A percentile compares a stretch with the other conserved stretches of the same genome.
Evolutionary conservation across 768 basidiomycete species (phyloP).

Genomic region (Exsudoporus frostii): DNA sequence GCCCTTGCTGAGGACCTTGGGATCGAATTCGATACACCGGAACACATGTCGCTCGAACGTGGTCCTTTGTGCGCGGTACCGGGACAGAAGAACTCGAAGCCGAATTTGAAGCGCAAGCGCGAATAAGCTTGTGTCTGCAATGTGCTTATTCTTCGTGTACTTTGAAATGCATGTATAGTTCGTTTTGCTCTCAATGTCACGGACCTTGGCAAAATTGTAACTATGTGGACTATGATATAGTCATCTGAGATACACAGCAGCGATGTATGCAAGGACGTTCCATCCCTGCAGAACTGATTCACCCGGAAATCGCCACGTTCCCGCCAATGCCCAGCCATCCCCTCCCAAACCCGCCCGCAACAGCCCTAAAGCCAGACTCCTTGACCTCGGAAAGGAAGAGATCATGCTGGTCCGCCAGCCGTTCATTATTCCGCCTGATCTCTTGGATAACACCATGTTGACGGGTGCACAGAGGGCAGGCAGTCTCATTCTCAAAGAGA

Average conservation of each 20-base stretch:
- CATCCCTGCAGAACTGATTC: not conserved
- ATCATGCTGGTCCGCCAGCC: conserved; percentile 78
- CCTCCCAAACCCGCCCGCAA: conserved; percentile 67
- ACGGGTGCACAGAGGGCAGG: conserved; percentile 86
- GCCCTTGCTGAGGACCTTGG: conserved; percentile 77
- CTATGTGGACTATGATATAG: not conserved
- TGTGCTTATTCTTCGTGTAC: not conserved
- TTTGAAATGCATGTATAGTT: not conserved
- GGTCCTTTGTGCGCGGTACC: conserved; percentile 50
- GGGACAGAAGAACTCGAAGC: conserved; percentile 28
- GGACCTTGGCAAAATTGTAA: not conserved
- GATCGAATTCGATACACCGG: conserved; percentile 71
- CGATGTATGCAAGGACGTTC: not conserved
- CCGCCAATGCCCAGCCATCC: conserved; percentile 45
- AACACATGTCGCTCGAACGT: conserved; percentile 65
- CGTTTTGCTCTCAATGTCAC: not conserved
- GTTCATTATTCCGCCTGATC: conserved; percentile 82
- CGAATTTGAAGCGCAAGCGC: conserved; percentile 53
- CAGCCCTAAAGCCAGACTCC: conserved; percentile 63
- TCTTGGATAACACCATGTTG: conserved; percentile 89
- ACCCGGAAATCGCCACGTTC: not conserved
- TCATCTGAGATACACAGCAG: not conserved
- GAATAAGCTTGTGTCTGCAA: conserved; percentile 9
- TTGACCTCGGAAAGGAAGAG: conserved; percentile 75
- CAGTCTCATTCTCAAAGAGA: conserved; percentile 81